Conservation (phyloP, 2,329 filamentous ascomycete species). For the Monilinia fructicola region DNA sequence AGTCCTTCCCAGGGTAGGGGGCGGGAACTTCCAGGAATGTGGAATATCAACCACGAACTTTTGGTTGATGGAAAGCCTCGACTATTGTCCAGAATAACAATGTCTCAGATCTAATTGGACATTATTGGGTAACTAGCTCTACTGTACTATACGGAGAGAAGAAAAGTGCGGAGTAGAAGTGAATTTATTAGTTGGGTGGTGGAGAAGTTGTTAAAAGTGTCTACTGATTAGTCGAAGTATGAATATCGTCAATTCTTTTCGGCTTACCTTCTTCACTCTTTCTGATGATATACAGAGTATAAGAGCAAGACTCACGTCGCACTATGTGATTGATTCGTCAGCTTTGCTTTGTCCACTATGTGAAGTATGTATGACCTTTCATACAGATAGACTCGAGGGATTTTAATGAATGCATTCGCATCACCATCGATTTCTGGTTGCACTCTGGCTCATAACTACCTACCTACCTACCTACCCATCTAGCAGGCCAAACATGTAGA, state of each 20-base stretch:
- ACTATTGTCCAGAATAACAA: slow-evolving; percentile 2
- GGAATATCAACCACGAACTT: neutral
- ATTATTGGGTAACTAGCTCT: neutral
- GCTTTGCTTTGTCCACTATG: neutral
- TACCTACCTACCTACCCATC: too few species aligned
- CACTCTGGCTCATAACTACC: too few species aligned
- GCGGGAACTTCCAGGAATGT: neutral
- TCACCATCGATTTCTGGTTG: too few species aligned
- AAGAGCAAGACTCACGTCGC: too few species aligned
- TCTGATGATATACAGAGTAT: too few species aligned
- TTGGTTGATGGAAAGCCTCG: neutral
- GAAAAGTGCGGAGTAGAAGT: neutral
- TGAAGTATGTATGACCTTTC: neutral
- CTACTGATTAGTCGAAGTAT: neutral
- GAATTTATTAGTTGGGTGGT: neutral
- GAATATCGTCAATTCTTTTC: neutral
- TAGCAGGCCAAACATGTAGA: too few species aligned
- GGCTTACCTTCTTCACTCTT: too few species aligned
- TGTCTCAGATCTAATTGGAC: slow-evolving; percentile 1
- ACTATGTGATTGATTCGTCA: too few species aligned
- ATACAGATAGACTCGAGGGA: neutral
- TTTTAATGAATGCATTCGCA: too few species aligned
- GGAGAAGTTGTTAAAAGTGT: neutral
- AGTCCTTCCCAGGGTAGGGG: neutral
- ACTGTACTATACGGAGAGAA: too few species aligned